phyloP scores from a whole-genome alignment of 2,329 filamentous ascomycete genomes.

The Penicillium thymicola region DNA sequence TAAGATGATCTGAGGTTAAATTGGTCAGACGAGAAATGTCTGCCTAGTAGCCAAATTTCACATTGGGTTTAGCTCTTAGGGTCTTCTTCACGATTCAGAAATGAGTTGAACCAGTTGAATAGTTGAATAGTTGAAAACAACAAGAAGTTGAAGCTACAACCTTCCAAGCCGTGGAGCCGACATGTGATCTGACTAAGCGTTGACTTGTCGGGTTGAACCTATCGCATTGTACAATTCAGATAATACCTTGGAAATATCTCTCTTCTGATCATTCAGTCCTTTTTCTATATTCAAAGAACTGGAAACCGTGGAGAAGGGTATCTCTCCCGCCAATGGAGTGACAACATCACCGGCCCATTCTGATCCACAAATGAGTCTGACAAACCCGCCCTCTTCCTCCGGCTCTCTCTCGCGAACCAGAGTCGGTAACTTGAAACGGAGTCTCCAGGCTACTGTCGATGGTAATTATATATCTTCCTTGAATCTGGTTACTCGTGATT shows the following conservation, averaged over 20 bases:
- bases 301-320: background rate
- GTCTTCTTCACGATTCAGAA: background rate
- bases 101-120: background rate
- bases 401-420: slow-evolving; percentile 39
- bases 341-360: background rate
- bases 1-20: background rate
- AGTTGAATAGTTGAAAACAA: background rate
- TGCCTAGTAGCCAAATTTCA: background rate
- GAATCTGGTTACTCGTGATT: slow-evolving; percentile 10
- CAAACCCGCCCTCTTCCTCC: slow-evolving; percentile 42
- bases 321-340: slow-evolving; percentile 10
- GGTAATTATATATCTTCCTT: slow-evolving; percentile 38
- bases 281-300: background rate
- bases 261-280: background rate
- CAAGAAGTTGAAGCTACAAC: background rate
- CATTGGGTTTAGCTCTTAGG: background rate
- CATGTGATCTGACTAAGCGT: slow-evolving; percentile 10
- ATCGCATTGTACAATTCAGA: slow-evolving; percentile 3
- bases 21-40: background rate
- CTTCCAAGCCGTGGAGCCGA: background rate
- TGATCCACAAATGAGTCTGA: slow-evolving; percentile 39
- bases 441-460: slow-evolving; percentile 44
- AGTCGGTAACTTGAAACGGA: slow-evolving; percentile 41
- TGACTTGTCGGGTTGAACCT: background rate
- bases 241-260: background rate